Evolutionary conservation across 768 basidiomycete species (phyloP).

Genomic region (Suillus alpinus): DNA sequence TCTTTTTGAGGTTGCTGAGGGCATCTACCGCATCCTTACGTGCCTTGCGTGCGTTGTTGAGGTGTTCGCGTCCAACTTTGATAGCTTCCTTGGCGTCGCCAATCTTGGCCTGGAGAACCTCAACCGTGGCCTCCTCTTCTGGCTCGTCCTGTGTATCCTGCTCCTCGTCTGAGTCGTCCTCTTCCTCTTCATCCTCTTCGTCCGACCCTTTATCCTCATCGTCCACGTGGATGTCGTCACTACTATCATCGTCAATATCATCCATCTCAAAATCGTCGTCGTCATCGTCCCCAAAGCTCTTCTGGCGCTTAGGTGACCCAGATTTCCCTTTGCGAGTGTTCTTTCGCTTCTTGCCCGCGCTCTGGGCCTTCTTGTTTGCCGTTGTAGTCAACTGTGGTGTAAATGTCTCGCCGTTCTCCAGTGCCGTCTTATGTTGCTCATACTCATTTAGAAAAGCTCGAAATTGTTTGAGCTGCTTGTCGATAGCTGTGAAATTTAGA

Average conservation of each 20-base stretch:
- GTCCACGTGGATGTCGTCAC: conserved; percentile 13
- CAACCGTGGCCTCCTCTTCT: conserved; percentile 44
- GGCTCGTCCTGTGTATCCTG: conserved; percentile 21
- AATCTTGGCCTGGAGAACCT: conserved; percentile 44
- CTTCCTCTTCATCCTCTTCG: conserved; percentile 21
- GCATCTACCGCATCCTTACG: conserved; percentile 40
- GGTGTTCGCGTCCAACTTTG: conserved; percentile 36
- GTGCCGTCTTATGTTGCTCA: conserved; percentile 43
- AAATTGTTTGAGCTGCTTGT: conserved; percentile 36
- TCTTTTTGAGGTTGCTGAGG: conserved; percentile 39
- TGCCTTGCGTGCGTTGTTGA: conserved; percentile 38
- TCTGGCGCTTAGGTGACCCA: conserved; percentile 45
- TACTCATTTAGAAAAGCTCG: conserved; percentile 39
- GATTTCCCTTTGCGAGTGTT: conserved; percentile 37
- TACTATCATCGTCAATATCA: conserved; percentile 16
- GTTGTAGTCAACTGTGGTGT: conserved; percentile 37
- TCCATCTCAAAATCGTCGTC: conserved; percentile 37
- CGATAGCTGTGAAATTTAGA: conserved; percentile 32
- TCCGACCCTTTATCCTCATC: conserved; percentile 1
- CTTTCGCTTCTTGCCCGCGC: conserved; percentile 49
- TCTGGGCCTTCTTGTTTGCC: conserved; percentile 16
- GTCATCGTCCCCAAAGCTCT: conserved; percentile 25
- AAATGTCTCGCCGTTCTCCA: conserved; percentile 44
- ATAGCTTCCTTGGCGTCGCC: conserved; percentile 39
- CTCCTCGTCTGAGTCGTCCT: conserved; percentile 15